Evolutionary conservation across 2,329 filamentous ascomycete species (phyloP).

Genomic region (Neofusicoccum umdonicola): DNA sequence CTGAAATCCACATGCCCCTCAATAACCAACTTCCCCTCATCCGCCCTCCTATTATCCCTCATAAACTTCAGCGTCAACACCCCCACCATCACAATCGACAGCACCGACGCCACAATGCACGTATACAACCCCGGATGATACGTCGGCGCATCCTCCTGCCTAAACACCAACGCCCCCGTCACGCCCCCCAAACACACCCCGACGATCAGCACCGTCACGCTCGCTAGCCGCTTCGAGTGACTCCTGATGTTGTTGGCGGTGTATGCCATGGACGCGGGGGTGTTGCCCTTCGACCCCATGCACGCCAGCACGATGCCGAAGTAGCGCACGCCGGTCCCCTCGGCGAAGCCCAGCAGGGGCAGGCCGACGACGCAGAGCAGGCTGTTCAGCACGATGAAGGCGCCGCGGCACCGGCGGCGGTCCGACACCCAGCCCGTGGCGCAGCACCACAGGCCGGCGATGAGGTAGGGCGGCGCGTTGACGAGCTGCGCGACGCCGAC

Average conservation of each 20-base stretch:
- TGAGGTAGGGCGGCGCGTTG: slow-evolving; percentile 45
- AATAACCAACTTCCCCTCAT: neutral
- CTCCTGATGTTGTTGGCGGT: neutral
- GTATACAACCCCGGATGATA: neutral
- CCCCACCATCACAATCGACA: neutral
- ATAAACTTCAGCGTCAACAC: neutral
- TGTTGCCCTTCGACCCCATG: slow-evolving; percentile 45
- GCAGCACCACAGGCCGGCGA: slow-evolving; percentile 36
- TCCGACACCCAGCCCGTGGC: slow-evolving; percentile 36
- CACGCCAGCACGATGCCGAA: slow-evolving; percentile 77
- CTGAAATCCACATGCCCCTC: neutral
- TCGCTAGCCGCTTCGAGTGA: neutral
- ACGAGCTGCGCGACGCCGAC: slow-evolving; percentile 43
- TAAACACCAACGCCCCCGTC: neutral
- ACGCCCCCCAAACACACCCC: neutral
- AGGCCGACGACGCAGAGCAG: slow-evolving; percentile 48
- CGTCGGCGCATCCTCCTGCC: neutral
- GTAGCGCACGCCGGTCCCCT: slow-evolving; percentile 64
- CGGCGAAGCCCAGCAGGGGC: slow-evolving; percentile 59
- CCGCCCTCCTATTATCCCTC: neutral
- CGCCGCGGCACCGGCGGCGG: slow-evolving; percentile 28
- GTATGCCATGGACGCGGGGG: neutral
- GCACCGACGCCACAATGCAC: neutral
- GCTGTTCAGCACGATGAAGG: slow-evolving; percentile 35
- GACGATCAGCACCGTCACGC: neutral